phyloP scores from a whole-genome alignment of 768 basidiomycete genomes.

The Serendipita sp. region DNA sequence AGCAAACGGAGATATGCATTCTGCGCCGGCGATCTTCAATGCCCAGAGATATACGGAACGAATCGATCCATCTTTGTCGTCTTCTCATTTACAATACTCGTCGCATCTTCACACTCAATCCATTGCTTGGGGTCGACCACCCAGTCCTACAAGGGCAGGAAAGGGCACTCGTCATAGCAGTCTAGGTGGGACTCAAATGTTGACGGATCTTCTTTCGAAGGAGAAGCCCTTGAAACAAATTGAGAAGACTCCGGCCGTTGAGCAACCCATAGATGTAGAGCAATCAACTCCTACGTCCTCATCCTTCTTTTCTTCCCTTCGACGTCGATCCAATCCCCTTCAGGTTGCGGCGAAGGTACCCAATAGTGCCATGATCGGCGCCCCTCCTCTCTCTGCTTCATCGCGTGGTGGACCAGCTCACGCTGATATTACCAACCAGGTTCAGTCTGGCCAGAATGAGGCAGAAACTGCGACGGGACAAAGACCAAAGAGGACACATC shows the following conservation, averaged over 20 bases:
- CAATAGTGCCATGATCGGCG: background rate
- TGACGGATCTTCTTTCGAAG: background rate
- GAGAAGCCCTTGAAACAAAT: background rate
- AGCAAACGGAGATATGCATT: background rate
- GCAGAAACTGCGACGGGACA: background rate
- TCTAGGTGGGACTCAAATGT: background rate
- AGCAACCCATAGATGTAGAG: background rate
- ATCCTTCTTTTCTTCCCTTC: background rate
- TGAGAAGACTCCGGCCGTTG: background rate
- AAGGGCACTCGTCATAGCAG: background rate
- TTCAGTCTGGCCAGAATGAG: too few relatives aligned
- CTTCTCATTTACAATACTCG: background rate
- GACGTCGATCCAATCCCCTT: background rate
- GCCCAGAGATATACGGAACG: constrained; percentile 1
- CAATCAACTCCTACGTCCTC: background rate
- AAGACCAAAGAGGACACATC: background rate
- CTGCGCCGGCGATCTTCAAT: background rate
- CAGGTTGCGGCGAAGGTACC: background rate
- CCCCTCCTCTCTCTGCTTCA: background rate
- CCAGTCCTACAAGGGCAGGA: background rate
- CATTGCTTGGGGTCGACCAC: background rate
- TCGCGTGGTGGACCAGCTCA: too few relatives aligned
- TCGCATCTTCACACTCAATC: background rate
- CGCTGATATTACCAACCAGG: too few relatives aligned
- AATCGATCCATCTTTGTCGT: background rate